These are phyloP conservation scores for Phytophthora cryptogea DNA, from an alignment of 352 stramenopile genomes.

Conservation along the genomic window DNA sequence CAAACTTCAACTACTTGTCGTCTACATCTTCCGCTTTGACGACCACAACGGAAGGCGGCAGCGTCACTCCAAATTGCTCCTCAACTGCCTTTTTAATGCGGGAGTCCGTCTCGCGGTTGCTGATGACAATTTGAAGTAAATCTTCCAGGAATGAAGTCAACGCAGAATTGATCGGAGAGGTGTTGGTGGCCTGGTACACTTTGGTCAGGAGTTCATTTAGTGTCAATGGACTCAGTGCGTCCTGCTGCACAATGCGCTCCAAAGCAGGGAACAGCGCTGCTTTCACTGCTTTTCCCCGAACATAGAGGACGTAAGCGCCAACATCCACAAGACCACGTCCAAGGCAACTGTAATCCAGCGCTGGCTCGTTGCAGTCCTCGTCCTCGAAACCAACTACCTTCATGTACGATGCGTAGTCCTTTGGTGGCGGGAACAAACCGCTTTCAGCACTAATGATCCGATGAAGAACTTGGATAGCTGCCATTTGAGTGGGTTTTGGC, in stretches of 20 bases:
- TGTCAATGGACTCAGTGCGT: constrained; percentile 49
- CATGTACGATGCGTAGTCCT: constrained; percentile 57
- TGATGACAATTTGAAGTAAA: constrained; percentile 36
- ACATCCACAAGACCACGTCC: constrained; percentile 56
- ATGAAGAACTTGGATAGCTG: constrained; percentile 44
- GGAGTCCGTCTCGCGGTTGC: constrained; percentile 34
- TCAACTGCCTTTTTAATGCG: constrained; percentile 44
- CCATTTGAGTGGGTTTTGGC: constrained; percentile 37
- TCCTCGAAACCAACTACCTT: constrained; percentile 36
- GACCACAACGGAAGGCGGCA: constrained; percentile 16
- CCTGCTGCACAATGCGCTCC: constrained; percentile 58
- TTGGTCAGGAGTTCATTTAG: constrained; percentile 41
- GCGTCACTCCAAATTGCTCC: constrained; percentile 35
- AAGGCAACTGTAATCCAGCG: constrained; percentile 60
- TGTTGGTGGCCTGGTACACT: constrained; percentile 31
- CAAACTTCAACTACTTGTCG: neutral
- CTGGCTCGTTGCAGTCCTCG: constrained; percentile 56
- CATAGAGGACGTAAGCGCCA: constrained; percentile 38
- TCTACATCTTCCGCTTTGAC: constrained; percentile 5
- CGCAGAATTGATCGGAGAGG: constrained; percentile 31
- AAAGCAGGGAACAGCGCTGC: constrained; percentile 52
- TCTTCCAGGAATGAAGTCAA: constrained; percentile 41
- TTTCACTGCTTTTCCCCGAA: constrained; percentile 45
- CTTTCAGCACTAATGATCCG: constrained; percentile 49
- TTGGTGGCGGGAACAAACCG: constrained; percentile 55